phyloP scores from a whole-genome alignment of 345 rosid genomes.

The Psidium guajava region DNA sequence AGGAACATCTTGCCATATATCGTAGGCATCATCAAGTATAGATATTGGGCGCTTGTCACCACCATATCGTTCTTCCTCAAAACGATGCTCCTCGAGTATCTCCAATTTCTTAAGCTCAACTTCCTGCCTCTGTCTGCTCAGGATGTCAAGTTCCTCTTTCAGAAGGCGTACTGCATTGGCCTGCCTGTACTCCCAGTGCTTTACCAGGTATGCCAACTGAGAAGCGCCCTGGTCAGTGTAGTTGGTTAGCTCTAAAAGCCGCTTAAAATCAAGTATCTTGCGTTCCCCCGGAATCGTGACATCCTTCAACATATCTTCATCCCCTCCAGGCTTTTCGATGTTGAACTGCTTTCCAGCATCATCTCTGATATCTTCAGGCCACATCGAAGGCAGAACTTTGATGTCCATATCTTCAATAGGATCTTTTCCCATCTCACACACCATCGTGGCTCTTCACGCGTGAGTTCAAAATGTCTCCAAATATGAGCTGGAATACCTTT shows the following conservation, averaged over 20 bases:
- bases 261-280: constrained; percentile 52
- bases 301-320: constrained; percentile 83
- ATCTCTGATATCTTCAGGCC: constrained; percentile 79
- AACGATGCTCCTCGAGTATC: constrained; percentile 78
- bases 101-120: constrained; percentile 74
- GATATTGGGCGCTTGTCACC: constrained; percentile 53
- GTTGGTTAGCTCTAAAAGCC: constrained; percentile 42
- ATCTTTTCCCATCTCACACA: constrained; percentile 49
- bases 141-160: constrained; percentile 71
- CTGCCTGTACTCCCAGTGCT: constrained; percentile 81
- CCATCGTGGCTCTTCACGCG: constrained; percentile 15
- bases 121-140: constrained; percentile 67
- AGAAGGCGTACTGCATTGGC: constrained; percentile 68
- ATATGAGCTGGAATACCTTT: neutral
- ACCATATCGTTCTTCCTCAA: constrained; percentile 48
- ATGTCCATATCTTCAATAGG: constrained; percentile 72
- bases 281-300: constrained; percentile 45
- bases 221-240: constrained; percentile 70
- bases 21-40: constrained; percentile 40
- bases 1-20: constrained; percentile 41
- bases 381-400: constrained; percentile 79
- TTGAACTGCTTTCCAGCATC: constrained; percentile 79
- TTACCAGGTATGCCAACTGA: constrained; percentile 72
- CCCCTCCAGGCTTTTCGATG: constrained; percentile 65
- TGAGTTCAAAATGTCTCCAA: neutral